Base-by-base conservation (phyloP, 805 yeast species). In the Zygosaccharomyces bailii region DNA sequence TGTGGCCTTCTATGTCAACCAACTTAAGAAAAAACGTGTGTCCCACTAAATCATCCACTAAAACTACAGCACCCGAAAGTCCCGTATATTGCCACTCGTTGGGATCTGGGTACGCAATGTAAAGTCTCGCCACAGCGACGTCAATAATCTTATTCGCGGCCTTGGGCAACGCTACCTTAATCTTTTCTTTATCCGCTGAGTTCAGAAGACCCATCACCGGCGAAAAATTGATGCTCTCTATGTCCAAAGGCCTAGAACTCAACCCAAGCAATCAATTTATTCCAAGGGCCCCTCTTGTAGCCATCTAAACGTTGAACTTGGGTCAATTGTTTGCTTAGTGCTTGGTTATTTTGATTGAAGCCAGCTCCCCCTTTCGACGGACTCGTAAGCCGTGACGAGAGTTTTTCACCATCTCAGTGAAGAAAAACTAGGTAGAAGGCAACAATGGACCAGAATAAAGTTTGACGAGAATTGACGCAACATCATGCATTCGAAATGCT, bases 1-100 rank as follows among this genome's bases (percentile, higher is more conserved):
- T 71, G 49, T 80, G 76, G 5, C 95, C 96, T 30, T 72, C 59
- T 24, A 91, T 80, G 59, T 93, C 99, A 5, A 93, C 95, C 42
- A 93, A 62, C 63, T 93, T 93, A 36, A 93, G 72, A 63, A 89
- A 93, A 59, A 86, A 89, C 0, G 96, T 88, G 64, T 91, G 91
- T 2, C 98, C 98, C 1, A 93, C 96, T 9, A 86, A 66, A 65
- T 93, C 99, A 63, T 93, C 96, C 14, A 86, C 96, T 5, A 93
- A 67, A 1, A 80, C 84, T 13, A 90, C 66, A 1, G 97, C 97
- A 3, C 99, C 99, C 4, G 82, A 72, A 11, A 93, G 69, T 0
- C 96, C 98, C 0, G 99, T 91, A 68, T 76, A 87, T 16, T 74
- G 75, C 98, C 98, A 93, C 51, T 77, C 70, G 16, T 75, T 73